Base-by-base conservation (phyloP, 148 eudicot species). In the Cornus florida region DNA sequence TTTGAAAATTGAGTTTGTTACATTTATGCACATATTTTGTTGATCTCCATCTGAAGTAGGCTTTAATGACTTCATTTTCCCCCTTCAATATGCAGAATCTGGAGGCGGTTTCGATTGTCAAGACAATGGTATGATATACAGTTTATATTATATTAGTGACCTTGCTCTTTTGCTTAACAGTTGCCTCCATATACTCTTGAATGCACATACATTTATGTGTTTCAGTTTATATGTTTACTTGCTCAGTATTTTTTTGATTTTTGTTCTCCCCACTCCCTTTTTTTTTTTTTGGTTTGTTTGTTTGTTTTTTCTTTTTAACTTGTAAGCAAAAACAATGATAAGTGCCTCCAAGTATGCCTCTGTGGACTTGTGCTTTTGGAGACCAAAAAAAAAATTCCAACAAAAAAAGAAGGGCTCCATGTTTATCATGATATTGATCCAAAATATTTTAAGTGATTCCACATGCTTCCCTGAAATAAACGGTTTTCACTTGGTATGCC, bases 51-150 rank as follows among this genome's bases (percentile, higher is more conserved):
- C 82, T 70, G 75, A 69, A 65, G 50, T 62, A 35, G 69, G 56
- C 39, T 13, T 76, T 69, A 77, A 72, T 43, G 59, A 75, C 56
- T 72, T 39, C 17, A 22, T 77, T 31, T 41, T 59, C 24, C 70
- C 17, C 23, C 20, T 77, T 72, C 1, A 46, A 38, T 72, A 16
- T 79, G 83, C 90, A 87, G 90, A 78, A 76, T 68, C 73, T 41
- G 76, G 70, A 67, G 74, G 87, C 72, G 75, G 60, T 75, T 23
- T 69, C 65, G 75, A 84, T 71, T 72, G 59, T 80, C 82, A 78
- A 70, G 73, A 28, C 66, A 81, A 81, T 76, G 81, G 88, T 85
- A 87, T 48, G 80, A 39, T 31, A 48, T 66, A 28, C 59, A 75
- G 50, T 33, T 64, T 65, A 65, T 43, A 57, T 43, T 46, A 48